phyloP scores from a whole-genome alignment of 331 rosid species.

The Rhamnella rubrinervis region DNA sequence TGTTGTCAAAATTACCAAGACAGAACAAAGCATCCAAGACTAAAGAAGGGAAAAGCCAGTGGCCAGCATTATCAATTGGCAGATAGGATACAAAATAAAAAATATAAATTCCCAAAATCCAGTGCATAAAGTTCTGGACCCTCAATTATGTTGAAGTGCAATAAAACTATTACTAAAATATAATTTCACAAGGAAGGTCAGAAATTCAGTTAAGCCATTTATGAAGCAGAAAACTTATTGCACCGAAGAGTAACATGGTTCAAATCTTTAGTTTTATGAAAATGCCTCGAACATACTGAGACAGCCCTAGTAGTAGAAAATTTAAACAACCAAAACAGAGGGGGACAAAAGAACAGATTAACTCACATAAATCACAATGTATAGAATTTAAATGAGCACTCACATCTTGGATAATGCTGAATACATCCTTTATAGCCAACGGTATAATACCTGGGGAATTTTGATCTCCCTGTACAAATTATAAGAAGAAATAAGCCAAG shows the following conservation, averaged over 20 bases:
- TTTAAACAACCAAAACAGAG: neutral
- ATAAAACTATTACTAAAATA: neutral
- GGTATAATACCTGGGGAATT: conserved; percentile 91
- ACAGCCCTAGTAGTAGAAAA: neutral
- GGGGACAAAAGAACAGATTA: neutral
- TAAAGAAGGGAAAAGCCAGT: conserved; percentile 15
- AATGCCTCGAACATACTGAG: neutral
- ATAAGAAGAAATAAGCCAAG: conserved; percentile 22
- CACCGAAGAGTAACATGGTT: too few species aligned
- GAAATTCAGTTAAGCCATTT: too few species aligned
- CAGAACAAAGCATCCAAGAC: conserved; percentile 23
- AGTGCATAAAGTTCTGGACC: too few species aligned
- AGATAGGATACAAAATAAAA: neutral
- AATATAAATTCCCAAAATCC: neutral
- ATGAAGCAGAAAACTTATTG: too few species aligned
- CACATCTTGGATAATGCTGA: conserved; percentile 98
- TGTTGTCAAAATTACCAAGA: neutral
- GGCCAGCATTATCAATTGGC: conserved; percentile 4
- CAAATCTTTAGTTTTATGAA: too few species aligned
- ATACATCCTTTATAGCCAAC: conserved; percentile 96
- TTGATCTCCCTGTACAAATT: conserved; percentile 83
- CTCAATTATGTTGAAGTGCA: neutral
- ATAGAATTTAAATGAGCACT: conserved; percentile 33
- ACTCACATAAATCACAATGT: neutral
- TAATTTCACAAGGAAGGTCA: neutral